phyloP scores from a whole-genome alignment of 2,329 filamentous ascomycete genomes.

The Neonectria hederae region DNA sequence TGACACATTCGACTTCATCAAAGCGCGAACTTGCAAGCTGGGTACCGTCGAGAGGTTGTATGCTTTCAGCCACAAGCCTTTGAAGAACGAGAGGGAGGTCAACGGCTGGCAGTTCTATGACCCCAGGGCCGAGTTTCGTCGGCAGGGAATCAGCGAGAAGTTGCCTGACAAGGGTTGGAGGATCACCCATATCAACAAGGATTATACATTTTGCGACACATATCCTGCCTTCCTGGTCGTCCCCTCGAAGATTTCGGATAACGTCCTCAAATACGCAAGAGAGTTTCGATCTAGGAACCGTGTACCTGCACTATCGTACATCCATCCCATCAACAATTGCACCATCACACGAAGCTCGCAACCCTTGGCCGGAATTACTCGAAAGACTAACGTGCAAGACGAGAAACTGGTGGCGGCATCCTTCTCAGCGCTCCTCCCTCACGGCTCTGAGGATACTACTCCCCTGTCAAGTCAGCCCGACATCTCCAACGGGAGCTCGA shows the following conservation, averaged over 20 bases:
- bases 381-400: conserved; percentile 93
- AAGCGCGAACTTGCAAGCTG: conserved; percentile 80
- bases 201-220: conserved; percentile 91
- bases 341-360: conserved; percentile 96
- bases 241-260: conserved; percentile 92
- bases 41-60: conserved; percentile 88
- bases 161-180: conserved; percentile 84
- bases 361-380: conserved; percentile 84
- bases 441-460: conserved; percentile 47
- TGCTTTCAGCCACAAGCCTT: conserved; percentile 85
- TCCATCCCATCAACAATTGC: conserved; percentile 97
- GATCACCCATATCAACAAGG: conserved; percentile 86
- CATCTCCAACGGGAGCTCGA: conserved; percentile 46
- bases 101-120: conserved; percentile 90
- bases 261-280: conserved; percentile 91
- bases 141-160: conserved; percentile 88
- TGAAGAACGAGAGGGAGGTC: conserved; percentile 75
- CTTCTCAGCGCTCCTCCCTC: conserved; percentile 64
- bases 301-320: conserved; percentile 89
- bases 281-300: conserved; percentile 88
- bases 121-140: conserved; percentile 82
- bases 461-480: conserved; percentile 61
- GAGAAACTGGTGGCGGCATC: conserved; percentile 93
- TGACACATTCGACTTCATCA: conserved; percentile 89
- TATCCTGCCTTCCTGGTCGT: conserved; percentile 89